These are phyloP conservation scores for Polygonum maritimum DNA, from an alignment of 148 eudicot genomes.

Conservation along the genomic window DNA sequence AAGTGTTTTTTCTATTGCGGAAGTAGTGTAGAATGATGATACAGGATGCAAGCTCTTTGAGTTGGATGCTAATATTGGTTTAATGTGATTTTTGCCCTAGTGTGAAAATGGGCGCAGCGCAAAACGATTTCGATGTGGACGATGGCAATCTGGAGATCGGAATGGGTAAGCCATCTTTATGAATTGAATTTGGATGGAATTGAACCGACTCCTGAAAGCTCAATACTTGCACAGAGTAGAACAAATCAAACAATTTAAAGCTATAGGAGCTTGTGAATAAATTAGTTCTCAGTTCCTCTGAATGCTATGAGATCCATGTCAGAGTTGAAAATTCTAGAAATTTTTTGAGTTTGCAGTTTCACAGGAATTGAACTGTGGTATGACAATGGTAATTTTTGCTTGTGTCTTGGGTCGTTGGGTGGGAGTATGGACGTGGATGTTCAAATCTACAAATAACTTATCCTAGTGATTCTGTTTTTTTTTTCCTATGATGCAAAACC, in stretches of 20 bases:
- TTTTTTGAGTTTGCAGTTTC: background rate
- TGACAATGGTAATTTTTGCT: background rate
- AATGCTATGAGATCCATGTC: background rate
- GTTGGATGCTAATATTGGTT: conserved; percentile 5
- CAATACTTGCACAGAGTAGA: background rate
- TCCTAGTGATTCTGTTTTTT: background rate
- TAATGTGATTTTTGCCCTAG: conserved; percentile 13
- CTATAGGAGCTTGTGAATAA: background rate
- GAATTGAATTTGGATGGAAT: background rate
- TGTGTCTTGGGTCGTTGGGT: background rate
- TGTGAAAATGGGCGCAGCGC: conserved; percentile 49
- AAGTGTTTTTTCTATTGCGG: background rate
- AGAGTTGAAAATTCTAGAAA: background rate
- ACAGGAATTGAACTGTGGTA: background rate
- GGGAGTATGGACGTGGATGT: background rate
- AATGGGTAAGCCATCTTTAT: conserved; percentile 56
- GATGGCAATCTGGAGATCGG: conserved; percentile 89
- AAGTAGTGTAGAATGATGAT: background rate
- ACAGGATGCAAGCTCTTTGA: background rate
- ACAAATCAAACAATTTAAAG: background rate
- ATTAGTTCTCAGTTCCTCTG: background rate
- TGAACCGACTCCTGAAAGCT: background rate
- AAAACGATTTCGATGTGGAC: conserved; percentile 53
- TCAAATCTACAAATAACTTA: background rate
- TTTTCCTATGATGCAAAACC: background rate